Base-by-base conservation (phyloP, 2,329 filamentous ascomycete genomes). In the Bipolaris oryzae region DNA sequence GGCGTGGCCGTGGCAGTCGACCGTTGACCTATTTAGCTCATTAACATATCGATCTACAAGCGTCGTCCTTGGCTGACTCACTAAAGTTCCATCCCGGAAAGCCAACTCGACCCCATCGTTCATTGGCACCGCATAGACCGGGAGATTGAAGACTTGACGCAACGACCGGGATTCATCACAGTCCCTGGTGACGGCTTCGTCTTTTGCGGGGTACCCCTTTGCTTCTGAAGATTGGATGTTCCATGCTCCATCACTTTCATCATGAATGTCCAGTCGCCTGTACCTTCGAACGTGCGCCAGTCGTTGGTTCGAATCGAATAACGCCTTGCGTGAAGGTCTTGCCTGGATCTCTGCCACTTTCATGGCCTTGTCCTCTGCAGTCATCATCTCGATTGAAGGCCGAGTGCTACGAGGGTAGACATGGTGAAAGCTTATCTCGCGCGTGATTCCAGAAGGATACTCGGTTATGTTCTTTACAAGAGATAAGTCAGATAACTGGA, bases 241-340 rank as follows among this genome's bases (percentile, higher is more conserved):
- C 65, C 61, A 63, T 28, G 58, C 59, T 20, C 60, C 60, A 15
- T 60, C 53, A 6, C 54, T 63, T 33, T 68, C 65, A 31, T 69
- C 55, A 21, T 68, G 65, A 3, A 63, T 46, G 35, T 68, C 67
- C 18, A 35, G 35, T 28, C 59, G 53, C 7, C 37, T 7, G 18
- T 59, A 48, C 23, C 38, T 55, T 23, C 61, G 57, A 43, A 61
- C 61, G 31, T 65, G 62, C 37, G 56, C 62, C 16, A 70, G 47
- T 25, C 63, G 61, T 50, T 64, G 15, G 7, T 55, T 35, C 28
- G 61, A 58, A 10, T 65, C 63, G 23, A 69, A 69, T 7, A 57
- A 58, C 13, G 69, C 60, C 56, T 79, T 80, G 33, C 75, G 68
- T 1, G 69, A 72, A 3, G 74, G 74, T 1, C 78, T 69, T 13